Base-by-base conservation (phyloP, 108 stramenopile species). In the Nitzschia palea region DNA sequence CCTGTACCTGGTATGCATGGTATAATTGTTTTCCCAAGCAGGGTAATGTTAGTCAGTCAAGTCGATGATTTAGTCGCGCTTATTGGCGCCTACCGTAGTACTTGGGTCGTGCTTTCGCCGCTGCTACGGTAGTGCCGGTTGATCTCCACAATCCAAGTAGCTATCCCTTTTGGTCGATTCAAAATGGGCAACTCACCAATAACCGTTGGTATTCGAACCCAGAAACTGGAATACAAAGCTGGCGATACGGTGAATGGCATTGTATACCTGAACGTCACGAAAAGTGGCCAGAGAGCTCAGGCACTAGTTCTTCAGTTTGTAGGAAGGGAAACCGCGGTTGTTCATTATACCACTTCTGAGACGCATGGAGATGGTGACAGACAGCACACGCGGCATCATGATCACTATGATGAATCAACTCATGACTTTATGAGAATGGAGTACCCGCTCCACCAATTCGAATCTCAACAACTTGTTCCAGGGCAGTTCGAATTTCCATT, bases 401-500 rank as follows among this genome's bases (percentile, higher is more conserved):
- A 68, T 55, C 70, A 63, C 47, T 71, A 71, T 29, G 70, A 71
- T 43, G 33, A 50, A 20, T 55, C 43, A 0, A 63, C 34, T 3
- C 6, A 55, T 32, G 40, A 47, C 0, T 58, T 71, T 34, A 32
- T 62, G 18, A 48, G 55, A 55, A 17, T 71, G 43, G 42, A 71
- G 9, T 43, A 63, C 43, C 62, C 70, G 3, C 29, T 71, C 52
- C 37, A 54, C 14, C 15, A 23, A 6, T 62, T 71, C 36, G 30
- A 28, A 0, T 50, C 64, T 17, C 54, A 58, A 23, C 55, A 50
- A 45, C 26, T 50, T 23, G 37, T 50, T 55, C 22, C 29, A 5
- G 70, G 70, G 15, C 70, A 63, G 44, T 71, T 63, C 30, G 70
- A 71, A 37, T 71, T 51, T 0, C 70, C 70, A 6, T 71, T 71